Evolutionary conservation across 495 filamentous ascomycete species (phyloP), one percentile per base, ranked within the genome.

Genomic region (Niebla homalea): DNA sequence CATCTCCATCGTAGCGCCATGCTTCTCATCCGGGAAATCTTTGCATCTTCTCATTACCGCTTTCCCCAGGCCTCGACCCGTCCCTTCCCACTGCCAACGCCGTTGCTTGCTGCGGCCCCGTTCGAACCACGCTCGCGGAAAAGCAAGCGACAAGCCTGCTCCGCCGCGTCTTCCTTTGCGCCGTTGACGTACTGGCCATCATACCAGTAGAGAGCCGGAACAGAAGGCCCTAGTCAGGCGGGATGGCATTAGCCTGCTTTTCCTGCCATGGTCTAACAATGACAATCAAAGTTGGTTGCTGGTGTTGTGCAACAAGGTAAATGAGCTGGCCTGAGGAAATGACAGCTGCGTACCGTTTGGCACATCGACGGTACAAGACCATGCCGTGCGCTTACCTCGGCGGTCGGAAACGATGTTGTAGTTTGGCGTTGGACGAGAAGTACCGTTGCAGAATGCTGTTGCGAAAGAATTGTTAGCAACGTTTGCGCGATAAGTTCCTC

Each of bases 131-230:
- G 29, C 29, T 32, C 29, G 8, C 29, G 29, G 6, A 32, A 32
- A 32, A 48, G 36, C 4, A 37, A 19, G 18, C 50, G 19, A 16
- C 50, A 45, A 32, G 83, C 82, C 51, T 83, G 70, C 65, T 87
- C 87, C 58, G 89, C 87, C 32, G 86, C 89, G 64, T 95, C 89
- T 60, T 95, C 89, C 65, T 78, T 85, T 46, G 89, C 89, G 60
- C 90, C 92, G 67, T 89, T 77, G 67, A 88, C 67, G 58, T 83
- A 84, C 55, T 87, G 76, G 36, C 86, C 89, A 64, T 93, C 87
- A 65, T 93, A 95, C 87, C 85, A 95, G 70, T 80, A 93, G 50
- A 87, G 80, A 36, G 88, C 89, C 8, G 68, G 50, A 60, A 82
- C 70, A 14, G 40, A 61, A 61, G 40, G 69, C 59, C 50, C 79